Percentiles rank a stretch among this genome's conserved stretches.
Conservation (phyloP, 2,329 filamentous ascomycete genomes). For the Paramyrothecium roridum region DNA sequence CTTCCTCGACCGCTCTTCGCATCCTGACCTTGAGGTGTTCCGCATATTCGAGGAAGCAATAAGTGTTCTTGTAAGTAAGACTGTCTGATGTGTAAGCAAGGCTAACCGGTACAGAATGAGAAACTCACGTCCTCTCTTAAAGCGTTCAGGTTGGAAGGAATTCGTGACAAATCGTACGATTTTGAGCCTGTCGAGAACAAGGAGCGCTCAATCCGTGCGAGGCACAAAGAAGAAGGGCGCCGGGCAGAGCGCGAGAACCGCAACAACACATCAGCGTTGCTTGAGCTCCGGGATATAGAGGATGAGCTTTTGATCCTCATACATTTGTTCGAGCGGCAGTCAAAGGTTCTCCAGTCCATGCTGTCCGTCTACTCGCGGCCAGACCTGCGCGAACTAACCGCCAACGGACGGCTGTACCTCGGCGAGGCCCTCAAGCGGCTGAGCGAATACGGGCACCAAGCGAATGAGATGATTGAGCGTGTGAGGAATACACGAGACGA, state of each 20-base stretch:
- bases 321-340: conserved; percentile 56
- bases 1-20: conserved; percentile 55
- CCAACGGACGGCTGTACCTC: conserved; percentile 48
- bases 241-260: conserved; percentile 56
- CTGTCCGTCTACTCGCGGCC: conserved; percentile 37
- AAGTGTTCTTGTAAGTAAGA: conserved; percentile 53
- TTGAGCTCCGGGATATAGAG: conserved; percentile 62
- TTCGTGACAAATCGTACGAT: conserved; percentile 40
- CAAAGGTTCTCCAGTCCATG: conserved; percentile 46
- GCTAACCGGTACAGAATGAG: conserved; percentile 44
- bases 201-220: conserved; percentile 31
- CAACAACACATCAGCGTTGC: conserved; percentile 58
- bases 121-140: conserved; percentile 61
- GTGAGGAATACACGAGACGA: conserved; percentile 57
- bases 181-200: conserved; percentile 39
- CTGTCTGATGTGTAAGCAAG: no score
- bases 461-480: conserved; percentile 55
- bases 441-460: conserved; percentile 51
- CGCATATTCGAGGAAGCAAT: conserved; percentile 66
- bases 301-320: conserved; percentile 58
- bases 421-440: conserved; percentile 49
- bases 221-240: conserved; percentile 35
- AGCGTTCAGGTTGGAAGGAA: conserved; percentile 56
- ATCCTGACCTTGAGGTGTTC: conserved; percentile 61
- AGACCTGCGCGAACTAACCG: conserved; percentile 36